A percentile compares a stretch with the other conserved stretches of the same genome.
Evolutionary conservation across 805 yeast genomes (phyloP).

Genomic region (Jamesozyma gamospora): DNA sequence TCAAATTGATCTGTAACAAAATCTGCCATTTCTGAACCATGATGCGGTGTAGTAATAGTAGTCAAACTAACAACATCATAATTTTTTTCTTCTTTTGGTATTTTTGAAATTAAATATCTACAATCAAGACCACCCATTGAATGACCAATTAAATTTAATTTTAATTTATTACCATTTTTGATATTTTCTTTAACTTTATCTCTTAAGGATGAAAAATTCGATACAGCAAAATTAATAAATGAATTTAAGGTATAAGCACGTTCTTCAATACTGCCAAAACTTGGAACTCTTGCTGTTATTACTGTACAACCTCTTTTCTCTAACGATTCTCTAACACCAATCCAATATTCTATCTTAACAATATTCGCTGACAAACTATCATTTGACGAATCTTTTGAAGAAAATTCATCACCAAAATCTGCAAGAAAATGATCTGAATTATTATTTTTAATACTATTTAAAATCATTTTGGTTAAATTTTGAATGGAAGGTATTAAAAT

Average conservation of each 20-base stretch:
- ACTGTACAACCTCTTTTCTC: slow-evolving; percentile 56
- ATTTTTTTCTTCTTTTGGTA: slow-evolving; percentile 30
- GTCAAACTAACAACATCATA: slow-evolving; percentile 66
- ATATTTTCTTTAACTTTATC: not conserved
- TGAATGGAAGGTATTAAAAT: slow-evolving; percentile 35
- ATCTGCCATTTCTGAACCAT: slow-evolving; percentile 78
- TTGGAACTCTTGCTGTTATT: slow-evolving; percentile 67
- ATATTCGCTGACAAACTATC: not conserved
- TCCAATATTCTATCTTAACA: slow-evolving; percentile 53
- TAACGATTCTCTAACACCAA: slow-evolving; percentile 59
- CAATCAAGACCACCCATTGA: slow-evolving; percentile 94
- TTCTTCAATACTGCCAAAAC: slow-evolving; percentile 64
- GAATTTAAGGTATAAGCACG: slow-evolving; percentile 51
- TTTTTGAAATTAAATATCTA: slow-evolving; percentile 56
- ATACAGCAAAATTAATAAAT: slow-evolving; percentile 32
- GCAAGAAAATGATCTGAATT: slow-evolving; percentile 16
- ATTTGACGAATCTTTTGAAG: not conserved
- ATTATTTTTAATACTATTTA: slow-evolving; percentile 10
- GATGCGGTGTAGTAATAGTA: slow-evolving; percentile 82
- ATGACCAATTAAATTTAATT: slow-evolving; percentile 69
- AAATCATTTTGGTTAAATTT: slow-evolving; percentile 21
- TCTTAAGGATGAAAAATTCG: not conserved
- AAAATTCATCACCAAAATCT: slow-evolving; percentile 6
- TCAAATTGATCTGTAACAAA: slow-evolving; percentile 35
- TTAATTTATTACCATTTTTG: slow-evolving; percentile 14